Evolutionary conservation across 208 protist species (phyloP), one percentile per base, ranked within the genome.

Genomic region (Leishmania gerbilli): DNA sequence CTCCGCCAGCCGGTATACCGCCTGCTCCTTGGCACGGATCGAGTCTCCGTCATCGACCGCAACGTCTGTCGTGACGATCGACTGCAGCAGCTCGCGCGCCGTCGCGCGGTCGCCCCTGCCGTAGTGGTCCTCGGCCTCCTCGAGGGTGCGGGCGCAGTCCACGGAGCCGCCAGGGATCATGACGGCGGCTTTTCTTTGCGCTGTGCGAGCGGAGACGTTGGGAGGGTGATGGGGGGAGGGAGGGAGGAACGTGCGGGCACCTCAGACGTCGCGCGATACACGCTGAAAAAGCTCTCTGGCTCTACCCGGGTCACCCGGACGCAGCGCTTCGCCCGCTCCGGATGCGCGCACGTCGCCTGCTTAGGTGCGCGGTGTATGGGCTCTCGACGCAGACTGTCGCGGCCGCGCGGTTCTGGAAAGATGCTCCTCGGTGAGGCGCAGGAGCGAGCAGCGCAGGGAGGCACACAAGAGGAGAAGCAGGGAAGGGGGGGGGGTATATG

Each of bases 11-110:
- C 89, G 90, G 85, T 96, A 94, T n/a, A 97, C 83, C 9, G 94
- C 89, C 65, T 90, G 90, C 87, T 97, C 94, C 89, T 96, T 96
- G 6, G 86, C 88, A 17, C 89, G 92, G 62, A 97, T 89, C 7
- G 79, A 88, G 67, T 92, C 90, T 2, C 84, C 86, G 60, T 95
- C 89, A 68, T 97, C 94, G 1, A 83, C 76, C 13, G 71, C 79
- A 13, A 95, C 78, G 31, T 80, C 82, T 0, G 87, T 83, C 1
- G 60, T 34, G 17, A 95, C 83, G 74, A 96, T 89, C 19, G 82
- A 76, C 64, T 94, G 84, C 56, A 95, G 80, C 15, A 93, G 84
- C 55, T 71, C 65, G 34, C 89, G 88, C 1, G 92, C 92, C 53
- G 90, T 85, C 8, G 77, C n/a, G n/a, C 92, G 87, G 76, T 95